Conservation (phyloP, 148 eudicot genomes). For the Rhododendron kiyosumense region DNA sequence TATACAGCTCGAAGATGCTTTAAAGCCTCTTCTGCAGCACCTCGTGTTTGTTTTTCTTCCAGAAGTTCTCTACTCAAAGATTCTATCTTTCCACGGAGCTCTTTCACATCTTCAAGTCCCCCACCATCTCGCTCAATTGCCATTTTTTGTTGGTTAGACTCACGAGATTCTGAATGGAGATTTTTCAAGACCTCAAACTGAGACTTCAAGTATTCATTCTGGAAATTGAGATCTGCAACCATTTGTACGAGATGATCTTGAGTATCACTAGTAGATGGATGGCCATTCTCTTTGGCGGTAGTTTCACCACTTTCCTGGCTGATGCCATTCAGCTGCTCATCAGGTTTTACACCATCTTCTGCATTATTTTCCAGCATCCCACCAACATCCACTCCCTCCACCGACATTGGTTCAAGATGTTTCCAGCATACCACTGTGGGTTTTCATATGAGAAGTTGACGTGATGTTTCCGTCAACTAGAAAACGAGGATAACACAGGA, state of each 20-base stretch:
- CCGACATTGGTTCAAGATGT: slow-evolving; percentile 20
- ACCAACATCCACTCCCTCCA: slow-evolving; percentile 25
- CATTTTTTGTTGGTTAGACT: slow-evolving; percentile 21
- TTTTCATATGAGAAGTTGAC: not conserved
- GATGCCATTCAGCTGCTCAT: slow-evolving; percentile 23
- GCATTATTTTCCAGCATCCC: slow-evolving; percentile 22
- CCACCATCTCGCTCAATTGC: slow-evolving; percentile 28
- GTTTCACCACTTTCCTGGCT: slow-evolving; percentile 21
- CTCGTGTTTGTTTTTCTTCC: slow-evolving; percentile 76
- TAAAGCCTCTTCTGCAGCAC: slow-evolving; percentile 89
- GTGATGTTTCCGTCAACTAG: slow-evolving; percentile 3
- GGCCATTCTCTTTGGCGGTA: slow-evolving; percentile 36
- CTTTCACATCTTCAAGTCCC: slow-evolving; percentile 28
- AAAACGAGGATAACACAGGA: not conserved
- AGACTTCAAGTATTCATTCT: slow-evolving; percentile 83
- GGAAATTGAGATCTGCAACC: slow-evolving; percentile 65
- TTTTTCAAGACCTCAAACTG: slow-evolving; percentile 49
- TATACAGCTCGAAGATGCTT: slow-evolving; percentile 65
- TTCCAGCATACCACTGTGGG: not conserved
- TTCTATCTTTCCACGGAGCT: slow-evolving; percentile 52
- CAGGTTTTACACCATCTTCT: slow-evolving; percentile 25
- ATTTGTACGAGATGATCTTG: slow-evolving; percentile 59
- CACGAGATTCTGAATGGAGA: slow-evolving; percentile 20
- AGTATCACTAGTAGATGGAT: slow-evolving; percentile 19
- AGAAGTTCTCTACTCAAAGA: slow-evolving; percentile 55